Base-by-base conservation (phyloP, 2,329 filamentous ascomycete genomes). In the Keithomyces neogunnii region DNA sequence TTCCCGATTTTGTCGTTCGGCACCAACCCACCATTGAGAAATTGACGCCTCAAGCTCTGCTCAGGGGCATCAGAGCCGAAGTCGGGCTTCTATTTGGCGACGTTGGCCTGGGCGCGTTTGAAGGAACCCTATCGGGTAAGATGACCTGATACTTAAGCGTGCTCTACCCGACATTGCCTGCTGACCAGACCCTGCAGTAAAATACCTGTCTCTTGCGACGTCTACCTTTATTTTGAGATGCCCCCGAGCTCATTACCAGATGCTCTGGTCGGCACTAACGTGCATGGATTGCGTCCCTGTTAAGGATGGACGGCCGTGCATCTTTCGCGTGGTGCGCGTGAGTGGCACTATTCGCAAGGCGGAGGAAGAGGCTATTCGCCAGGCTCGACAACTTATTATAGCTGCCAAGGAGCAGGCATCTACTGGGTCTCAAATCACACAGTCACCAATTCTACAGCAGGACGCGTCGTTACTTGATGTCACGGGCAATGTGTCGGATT, bases 321-420 rank as follows among this genome's bases (percentile, higher is more conserved):
- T 92, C 1, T 87, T 95, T 56, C 83, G 85, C 45, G 90, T 99
- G 11, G 81, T 95, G 5, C 80, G 88, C 55, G 89, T 96, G 11
- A 93, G 88, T 57, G 93, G 92, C 13, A 99, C 93, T 3, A 96
- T 99, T 62, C 85, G 85, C 59, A 96, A 95, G 68, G 86, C 84
- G 2, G 91, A 97, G 68, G 85, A 95, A 64, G 91, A 96, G 67
- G 89, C 90, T 36, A 86, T 97, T 60, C 78, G 84, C 3, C 77
- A 88, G 54, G 88, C 89, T 42, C 84, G 86, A 59, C 74, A 77
- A 51, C 78, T 89, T 51, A 84, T 95, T 53, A 72, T 87, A 43
- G 78, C 82, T 32, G 83, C 86, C 49, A 80, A 78, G 62, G 78
- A 77, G 44, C 60, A 67, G 11, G 51, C 60, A 5, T 49, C 50